Conservation (phyloP, 1,284 basidiomycete genomes). For the Amylostereum areolatum region DNA sequence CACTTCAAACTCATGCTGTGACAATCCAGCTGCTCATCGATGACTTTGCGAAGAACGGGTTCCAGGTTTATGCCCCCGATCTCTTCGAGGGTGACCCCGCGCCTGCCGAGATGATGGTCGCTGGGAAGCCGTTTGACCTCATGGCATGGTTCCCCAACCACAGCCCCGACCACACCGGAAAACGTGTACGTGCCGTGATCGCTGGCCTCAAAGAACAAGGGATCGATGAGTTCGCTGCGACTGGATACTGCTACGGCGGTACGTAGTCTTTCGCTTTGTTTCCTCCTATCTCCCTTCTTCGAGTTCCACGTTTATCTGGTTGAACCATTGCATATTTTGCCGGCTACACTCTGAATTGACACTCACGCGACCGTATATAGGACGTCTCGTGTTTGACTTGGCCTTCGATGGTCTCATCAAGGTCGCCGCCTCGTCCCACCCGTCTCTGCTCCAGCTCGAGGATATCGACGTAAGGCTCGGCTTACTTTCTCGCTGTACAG, state of each 20-base stretch:
- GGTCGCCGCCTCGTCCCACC: constrained; percentile 57
- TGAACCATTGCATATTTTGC: neutral
- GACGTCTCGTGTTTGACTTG: constrained; percentile 59
- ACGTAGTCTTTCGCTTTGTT: constrained; percentile 18
- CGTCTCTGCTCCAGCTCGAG: constrained; percentile 54
- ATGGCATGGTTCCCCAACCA: constrained; percentile 47
- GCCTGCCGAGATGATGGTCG: constrained; percentile 30
- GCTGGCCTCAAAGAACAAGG: constrained; percentile 51
- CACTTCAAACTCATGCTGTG: neutral
- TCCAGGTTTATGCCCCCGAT: constrained; percentile 55
- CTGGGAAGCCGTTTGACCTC: constrained; percentile 35
- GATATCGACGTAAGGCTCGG: constrained; percentile 47
- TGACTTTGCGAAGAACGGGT: constrained; percentile 69
- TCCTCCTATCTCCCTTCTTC: neutral
- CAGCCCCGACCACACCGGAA: constrained; percentile 37
- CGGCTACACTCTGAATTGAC: neutral
- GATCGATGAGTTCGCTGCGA: constrained; percentile 51
- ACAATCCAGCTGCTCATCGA: constrained; percentile 54
- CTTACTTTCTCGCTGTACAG: neutral
- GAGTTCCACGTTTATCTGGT: neutral
- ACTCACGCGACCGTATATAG: constrained; percentile 18
- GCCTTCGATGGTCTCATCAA: constrained; percentile 55
- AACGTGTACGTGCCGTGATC: constrained; percentile 51
- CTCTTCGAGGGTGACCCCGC: constrained; percentile 57
- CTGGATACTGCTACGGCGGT: constrained; percentile 72